These are phyloP conservation scores for Plectosphaerella sp. DNA, from an alignment of 2,329 filamentous ascomycete species.

Conservation along the genomic window DNA sequence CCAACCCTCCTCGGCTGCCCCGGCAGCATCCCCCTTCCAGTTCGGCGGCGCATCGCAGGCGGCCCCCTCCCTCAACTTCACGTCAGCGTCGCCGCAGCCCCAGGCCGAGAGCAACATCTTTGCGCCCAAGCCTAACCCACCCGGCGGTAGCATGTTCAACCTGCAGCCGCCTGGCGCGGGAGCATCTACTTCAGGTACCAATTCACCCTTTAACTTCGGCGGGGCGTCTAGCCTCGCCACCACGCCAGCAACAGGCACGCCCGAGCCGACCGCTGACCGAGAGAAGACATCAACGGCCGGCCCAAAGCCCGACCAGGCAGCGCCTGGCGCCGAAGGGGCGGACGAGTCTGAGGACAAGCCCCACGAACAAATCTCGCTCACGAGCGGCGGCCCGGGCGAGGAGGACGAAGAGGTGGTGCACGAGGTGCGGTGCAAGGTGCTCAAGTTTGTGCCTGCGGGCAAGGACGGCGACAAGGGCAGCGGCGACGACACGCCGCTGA, in stretches of 20 bases:
- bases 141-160: constrained; percentile 26
- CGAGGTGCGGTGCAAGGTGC: constrained; percentile 66
- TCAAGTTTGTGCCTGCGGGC: constrained; percentile 51
- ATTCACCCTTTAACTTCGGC: constrained; percentile 52
- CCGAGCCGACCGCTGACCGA: constrained; percentile 45
- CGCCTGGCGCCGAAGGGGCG: constrained; percentile 7
- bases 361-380: constrained; percentile 68
- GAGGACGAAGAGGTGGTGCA: constrained; percentile 67
- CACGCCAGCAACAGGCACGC: constrained; percentile 54
- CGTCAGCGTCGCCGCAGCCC: constrained; percentile 16
- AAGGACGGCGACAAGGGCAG: constrained; percentile 42
- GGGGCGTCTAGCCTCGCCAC: constrained; percentile 58
- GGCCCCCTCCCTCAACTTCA: constrained; percentile 34
- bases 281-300: constrained; percentile 17
- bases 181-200: constrained; percentile 40
- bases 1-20: not conserved
- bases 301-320: constrained; percentile 13
- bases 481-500: constrained; percentile 31
- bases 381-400: constrained; percentile 61
- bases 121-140: constrained; percentile 13
- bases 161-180: constrained; percentile 37
- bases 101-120: constrained; percentile 8
- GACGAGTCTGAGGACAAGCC: constrained; percentile 53
- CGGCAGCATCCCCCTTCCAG: not conserved
- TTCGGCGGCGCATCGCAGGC: constrained; percentile 3